phyloP scores from a whole-genome alignment of 2,329 filamentous ascomycete genomes.

The Cordyceps cicadae region DNA sequence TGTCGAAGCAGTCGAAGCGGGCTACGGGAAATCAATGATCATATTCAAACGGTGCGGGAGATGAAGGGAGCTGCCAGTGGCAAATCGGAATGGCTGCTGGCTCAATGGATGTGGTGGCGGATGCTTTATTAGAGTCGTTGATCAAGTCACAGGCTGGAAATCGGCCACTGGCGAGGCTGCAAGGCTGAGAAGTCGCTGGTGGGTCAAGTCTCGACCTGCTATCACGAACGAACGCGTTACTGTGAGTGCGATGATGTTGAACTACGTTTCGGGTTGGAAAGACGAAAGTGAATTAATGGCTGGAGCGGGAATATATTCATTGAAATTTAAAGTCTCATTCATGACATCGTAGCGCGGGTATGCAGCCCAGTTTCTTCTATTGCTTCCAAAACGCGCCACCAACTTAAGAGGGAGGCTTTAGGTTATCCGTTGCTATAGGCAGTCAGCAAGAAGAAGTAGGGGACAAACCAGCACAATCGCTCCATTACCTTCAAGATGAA shows the following conservation, averaged over 20 bases:
- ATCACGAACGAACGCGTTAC: neutral
- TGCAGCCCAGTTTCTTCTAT: neutral
- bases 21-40: conserved; percentile 4
- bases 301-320: neutral
- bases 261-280: neutral
- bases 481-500: conserved; percentile 81
- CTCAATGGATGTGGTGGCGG: conserved; percentile 21
- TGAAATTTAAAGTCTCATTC: neutral
- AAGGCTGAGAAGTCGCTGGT: conserved; percentile 25
- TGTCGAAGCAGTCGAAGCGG: neutral
- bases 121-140: conserved; percentile 17
- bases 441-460: conserved; percentile 13
- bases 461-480: neutral
- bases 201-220: conserved; percentile 12
- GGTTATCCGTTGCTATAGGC: conserved; percentile 64
- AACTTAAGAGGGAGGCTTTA: conserved; percentile 64
- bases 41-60: conserved; percentile 9
- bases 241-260: neutral
- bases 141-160: conserved; percentile 13
- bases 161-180: conserved; percentile 24
- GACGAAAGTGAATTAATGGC: neutral
- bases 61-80: conserved; percentile 10
- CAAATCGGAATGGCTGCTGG: conserved; percentile 10
- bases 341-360: neutral
- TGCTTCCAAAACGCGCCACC: neutral